Evolutionary conservation across 371 early-diverging fungal species (phyloP), one percentile per base, ranked within the genome.

Genomic region (Mucor ambiguus): DNA sequence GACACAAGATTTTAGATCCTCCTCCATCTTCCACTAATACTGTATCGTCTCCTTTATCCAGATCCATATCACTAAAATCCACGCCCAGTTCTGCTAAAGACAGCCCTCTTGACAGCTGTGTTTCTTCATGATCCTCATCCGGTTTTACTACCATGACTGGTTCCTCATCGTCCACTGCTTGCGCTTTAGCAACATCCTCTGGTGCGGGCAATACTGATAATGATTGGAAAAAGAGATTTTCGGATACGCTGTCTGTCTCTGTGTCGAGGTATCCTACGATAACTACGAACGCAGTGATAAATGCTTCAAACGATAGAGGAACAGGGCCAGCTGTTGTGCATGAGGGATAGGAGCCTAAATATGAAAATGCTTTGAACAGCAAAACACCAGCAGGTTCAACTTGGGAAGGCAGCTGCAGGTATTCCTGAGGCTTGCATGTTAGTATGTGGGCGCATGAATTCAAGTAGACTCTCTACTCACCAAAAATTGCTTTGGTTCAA

Each of bases 301-400:
- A 78, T 10, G 78, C 76, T 12, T 78, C 48, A 33, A 75, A 73
- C 12, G 69, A 68, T 22, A 68, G 58, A 24, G 69, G 66, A 8
- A 63, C 63, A 12, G 68, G 69, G 6, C 69, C 72, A 16, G 62
- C 38, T 14, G 55, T 56, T 37, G 37, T 29, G 32, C 69, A 68
- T 26, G 67, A 64, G 22, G 80, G 80, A 48, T 78, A 80, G 20
- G 77, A 76, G 26, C 80, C 84, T 12, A 82, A 60, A 30, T 80
- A 79, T 11, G 78, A 80, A 55, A 85, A 80, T 4, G 82, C 68
- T 55, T 80, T 80, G 67, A 76, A 85, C 14, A 85, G 54, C 8
- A 85, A 44, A 12, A 80, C 62, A 8, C 75, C 79, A 2, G 79
- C 81, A 20, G 77, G 72, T 26, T 78, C 80, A 3, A 81, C 55